A percentile compares a stretch with the other conserved stretches of the same genome.
These are phyloP conservation scores for Starmerella lactis-condensi DNA, from an alignment of 805 yeast genomes.

Conservation along the genomic window DNA sequence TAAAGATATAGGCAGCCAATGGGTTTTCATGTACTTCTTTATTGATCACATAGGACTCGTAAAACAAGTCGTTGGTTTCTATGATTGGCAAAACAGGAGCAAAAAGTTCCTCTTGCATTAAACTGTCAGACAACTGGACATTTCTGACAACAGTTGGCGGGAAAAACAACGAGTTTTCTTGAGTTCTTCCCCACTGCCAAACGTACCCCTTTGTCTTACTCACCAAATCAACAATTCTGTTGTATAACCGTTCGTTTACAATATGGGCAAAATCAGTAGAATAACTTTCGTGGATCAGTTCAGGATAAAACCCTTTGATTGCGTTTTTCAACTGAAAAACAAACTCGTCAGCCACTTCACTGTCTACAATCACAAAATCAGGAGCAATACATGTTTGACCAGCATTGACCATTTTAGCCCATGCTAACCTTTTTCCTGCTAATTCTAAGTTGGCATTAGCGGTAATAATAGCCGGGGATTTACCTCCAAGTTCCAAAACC, in stretches of 20 bases:
- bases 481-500: conserved; percentile 77
- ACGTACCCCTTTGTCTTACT: conserved; percentile 14
- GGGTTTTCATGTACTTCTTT: conserved; percentile 46
- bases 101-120: conserved; percentile 63
- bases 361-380: conserved; percentile 62
- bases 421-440: conserved; percentile 44
- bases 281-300: conserved; percentile 20
- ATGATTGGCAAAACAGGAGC: conserved; percentile 73
- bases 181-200: conserved; percentile 20
- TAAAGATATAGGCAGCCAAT: conserved; percentile 57
- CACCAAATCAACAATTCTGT: conserved; percentile 30
- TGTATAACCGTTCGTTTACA: conserved; percentile 36
- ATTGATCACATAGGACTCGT: conserved; percentile 20
- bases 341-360: conserved; percentile 35
- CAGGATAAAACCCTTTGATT: conserved; percentile 30
- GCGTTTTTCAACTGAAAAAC: conserved; percentile 27
- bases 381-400: conserved; percentile 89
- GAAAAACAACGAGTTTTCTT: conserved; percentile 30
- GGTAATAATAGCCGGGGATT: conserved; percentile 65
- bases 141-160: conserved; percentile 58
- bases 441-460: conserved; percentile 25
- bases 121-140: conserved; percentile 44
- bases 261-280: conserved; percentile 37
- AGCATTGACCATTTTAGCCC: conserved; percentile 63
- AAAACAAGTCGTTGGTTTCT: conserved; percentile 26